Conservation (phyloP, 1,284 basidiomycete species). For the Crepidotus sp. region DNA sequence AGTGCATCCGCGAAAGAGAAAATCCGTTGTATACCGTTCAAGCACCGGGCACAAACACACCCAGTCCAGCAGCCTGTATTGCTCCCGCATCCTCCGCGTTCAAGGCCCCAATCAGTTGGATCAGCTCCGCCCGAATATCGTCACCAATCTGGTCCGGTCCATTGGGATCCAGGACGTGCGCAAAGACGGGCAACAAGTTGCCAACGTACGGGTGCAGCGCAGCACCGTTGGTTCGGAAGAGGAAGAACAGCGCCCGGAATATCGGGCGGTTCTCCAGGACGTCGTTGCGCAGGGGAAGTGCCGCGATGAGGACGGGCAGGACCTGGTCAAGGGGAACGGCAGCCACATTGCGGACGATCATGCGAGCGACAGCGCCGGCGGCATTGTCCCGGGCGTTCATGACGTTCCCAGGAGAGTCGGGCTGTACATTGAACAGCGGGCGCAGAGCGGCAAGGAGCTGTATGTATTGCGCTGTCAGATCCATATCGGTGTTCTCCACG, state of each 20-base stretch:
- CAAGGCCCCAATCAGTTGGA: constrained; percentile 69
- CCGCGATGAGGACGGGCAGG: constrained; percentile 74
- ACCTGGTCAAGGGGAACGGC: constrained; percentile 90
- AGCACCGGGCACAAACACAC: constrained; percentile 38
- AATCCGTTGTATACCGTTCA: constrained; percentile 18
- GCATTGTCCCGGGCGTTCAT: constrained; percentile 95
- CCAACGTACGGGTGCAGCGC: constrained; percentile 76
- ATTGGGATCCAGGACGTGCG: constrained; percentile 73
- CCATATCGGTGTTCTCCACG: constrained; percentile 79
- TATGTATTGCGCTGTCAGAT: constrained; percentile 80
- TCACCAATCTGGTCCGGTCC: constrained; percentile 68
- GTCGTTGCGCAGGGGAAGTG: constrained; percentile 85
- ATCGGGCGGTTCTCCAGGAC: constrained; percentile 84
- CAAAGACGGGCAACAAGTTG: constrained; percentile 75
- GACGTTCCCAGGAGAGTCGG: constrained; percentile 52
- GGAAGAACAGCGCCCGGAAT: constrained; percentile 83
- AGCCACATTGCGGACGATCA: constrained; percentile 76
- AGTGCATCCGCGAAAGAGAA: constrained; percentile 12
- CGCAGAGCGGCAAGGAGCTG: constrained; percentile 74
- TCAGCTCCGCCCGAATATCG: constrained; percentile 68
- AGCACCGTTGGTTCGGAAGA: constrained; percentile 73
- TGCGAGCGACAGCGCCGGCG: constrained; percentile 82
- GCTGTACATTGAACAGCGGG: constrained; percentile 70
- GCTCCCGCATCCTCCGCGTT: constrained; percentile 67
- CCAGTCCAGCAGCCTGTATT: constrained; percentile 67